phyloP scores from a whole-genome alignment of 805 yeast genomes.

The Starmerella sp. region DNA sequence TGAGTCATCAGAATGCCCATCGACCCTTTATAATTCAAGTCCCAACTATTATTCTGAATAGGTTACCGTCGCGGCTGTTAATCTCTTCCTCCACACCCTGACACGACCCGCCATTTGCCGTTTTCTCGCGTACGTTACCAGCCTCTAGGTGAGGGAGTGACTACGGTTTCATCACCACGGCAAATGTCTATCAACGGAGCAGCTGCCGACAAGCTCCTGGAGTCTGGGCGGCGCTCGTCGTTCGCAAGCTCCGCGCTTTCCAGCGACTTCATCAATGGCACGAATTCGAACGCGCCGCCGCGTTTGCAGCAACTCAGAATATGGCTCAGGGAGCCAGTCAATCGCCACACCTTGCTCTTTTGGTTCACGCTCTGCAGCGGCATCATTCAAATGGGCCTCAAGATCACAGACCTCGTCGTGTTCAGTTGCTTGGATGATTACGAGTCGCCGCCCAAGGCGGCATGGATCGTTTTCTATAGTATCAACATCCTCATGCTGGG shows the following conservation, averaged over 20 bases:
- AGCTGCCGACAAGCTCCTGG: slow-evolving; percentile 4
- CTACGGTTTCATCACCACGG: not conserved
- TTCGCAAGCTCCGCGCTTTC: not conserved
- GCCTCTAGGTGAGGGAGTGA: not conserved
- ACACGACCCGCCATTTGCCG: not conserved
- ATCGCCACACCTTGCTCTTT: slow-evolving; percentile 11
- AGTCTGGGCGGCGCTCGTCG: slow-evolving; percentile 1
- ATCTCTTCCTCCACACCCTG: not conserved
- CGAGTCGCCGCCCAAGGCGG: slow-evolving; percentile 6
- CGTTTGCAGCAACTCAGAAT: slow-evolving; percentile 10
- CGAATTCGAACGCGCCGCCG: slow-evolving; percentile 5
- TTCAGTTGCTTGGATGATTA: slow-evolving; percentile 8
- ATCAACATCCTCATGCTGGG: slow-evolving; percentile 15
- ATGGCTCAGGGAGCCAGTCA: slow-evolving; percentile 7
- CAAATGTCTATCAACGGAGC: not conserved
- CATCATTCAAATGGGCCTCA: slow-evolving; percentile 12
- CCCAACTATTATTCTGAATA: not conserved
- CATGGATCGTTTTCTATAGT: slow-evolving; percentile 17
- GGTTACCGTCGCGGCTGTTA: not conserved
- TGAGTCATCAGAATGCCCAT: not conserved
- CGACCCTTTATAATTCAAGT: not conserved
- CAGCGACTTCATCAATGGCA: not conserved
- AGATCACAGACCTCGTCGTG: slow-evolving; percentile 13
- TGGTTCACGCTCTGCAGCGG: slow-evolving; percentile 13
- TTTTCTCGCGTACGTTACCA: not conserved